Evolutionary conservation across 1,139 yeast genomes (phyloP).

Genomic region (Candida sanyaensis): DNA sequence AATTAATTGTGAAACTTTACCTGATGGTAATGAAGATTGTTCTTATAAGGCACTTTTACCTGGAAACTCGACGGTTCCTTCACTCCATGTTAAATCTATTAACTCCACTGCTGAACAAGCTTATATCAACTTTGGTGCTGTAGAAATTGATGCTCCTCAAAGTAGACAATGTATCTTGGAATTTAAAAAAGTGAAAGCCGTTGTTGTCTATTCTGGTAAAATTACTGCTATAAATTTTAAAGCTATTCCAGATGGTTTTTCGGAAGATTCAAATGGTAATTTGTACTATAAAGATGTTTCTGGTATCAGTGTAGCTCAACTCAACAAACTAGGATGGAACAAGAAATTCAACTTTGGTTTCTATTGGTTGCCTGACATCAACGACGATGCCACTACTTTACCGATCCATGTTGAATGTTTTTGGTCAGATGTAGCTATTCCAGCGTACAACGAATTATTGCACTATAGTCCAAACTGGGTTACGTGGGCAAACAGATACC

Average conservation of each 20-base stretch:
- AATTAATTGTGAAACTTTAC: slow-evolving; percentile 34
- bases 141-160: slow-evolving; percentile 57
- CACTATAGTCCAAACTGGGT: slow-evolving; percentile 65
- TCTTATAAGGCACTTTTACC: slow-evolving; percentile 52
- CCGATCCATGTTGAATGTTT: slow-evolving; percentile 63
- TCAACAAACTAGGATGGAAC: slow-evolving; percentile 68
- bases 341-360: slow-evolving; percentile 60
- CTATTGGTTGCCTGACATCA: slow-evolving; percentile 76
- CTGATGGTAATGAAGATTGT: slow-evolving; percentile 56
- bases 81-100: slow-evolving; percentile 50
- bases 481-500: slow-evolving; percentile 63
- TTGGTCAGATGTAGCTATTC: slow-evolving; percentile 72
- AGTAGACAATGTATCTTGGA: slow-evolving; percentile 63
- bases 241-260: slow-evolving; percentile 51
- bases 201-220: slow-evolving; percentile 4
- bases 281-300: slow-evolving; percentile 51
- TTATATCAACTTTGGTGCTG: slow-evolving; percentile 67
- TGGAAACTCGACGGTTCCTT: slow-evolving; percentile 40
- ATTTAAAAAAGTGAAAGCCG: slow-evolving; percentile 34
- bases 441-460: slow-evolving; percentile 69
- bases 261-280: slow-evolving; percentile 52
- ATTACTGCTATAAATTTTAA: slow-evolving; percentile 34
- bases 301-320: slow-evolving; percentile 63
- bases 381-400: slow-evolving; percentile 37
- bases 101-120: slow-evolving; percentile 55